A percentile compares a stretch with the other conserved stretches of the same genome.
These are phyloP conservation scores for Tetratostichococcus sp. DNA, from an alignment of 139 green algal species.

Conservation along the genomic window DNA sequence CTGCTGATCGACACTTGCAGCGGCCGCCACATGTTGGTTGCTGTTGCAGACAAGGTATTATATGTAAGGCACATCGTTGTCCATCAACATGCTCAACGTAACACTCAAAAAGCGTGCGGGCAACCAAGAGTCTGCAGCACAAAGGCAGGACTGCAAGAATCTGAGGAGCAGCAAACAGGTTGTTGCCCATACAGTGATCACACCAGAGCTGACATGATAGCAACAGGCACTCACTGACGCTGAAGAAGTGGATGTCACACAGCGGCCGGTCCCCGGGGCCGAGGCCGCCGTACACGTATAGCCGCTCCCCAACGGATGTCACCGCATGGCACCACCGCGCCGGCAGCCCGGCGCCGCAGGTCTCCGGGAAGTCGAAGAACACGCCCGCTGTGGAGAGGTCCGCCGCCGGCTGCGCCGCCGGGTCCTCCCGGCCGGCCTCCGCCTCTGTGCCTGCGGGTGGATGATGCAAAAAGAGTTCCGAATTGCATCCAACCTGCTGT, in stretches of 20 bases:
- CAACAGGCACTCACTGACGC: background rate
- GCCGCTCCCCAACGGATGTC: constrained; percentile 4
- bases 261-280: background rate
- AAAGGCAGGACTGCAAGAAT: background rate
- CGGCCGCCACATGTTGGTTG: background rate
- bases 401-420: background rate
- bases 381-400: background rate
- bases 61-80: no score
- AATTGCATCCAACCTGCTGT: no score
- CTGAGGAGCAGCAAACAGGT: no score
- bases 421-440: background rate
- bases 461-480: no score
- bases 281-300: constrained; percentile 19
- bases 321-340: constrained; percentile 19
- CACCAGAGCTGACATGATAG: no score
- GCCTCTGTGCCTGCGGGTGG: background rate
- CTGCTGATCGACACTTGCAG: background rate
- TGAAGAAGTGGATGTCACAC: constrained; percentile 1
- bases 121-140: no score
- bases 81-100: no score
- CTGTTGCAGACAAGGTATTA: background rate
- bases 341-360: background rate
- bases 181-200: no score
- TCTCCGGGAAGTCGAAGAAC: constrained; percentile 12
- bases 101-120: no score